These are phyloP conservation scores for Coniella vitis DNA, from an alignment of 2,329 filamentous ascomycete genomes.

Conservation along the genomic window DNA sequence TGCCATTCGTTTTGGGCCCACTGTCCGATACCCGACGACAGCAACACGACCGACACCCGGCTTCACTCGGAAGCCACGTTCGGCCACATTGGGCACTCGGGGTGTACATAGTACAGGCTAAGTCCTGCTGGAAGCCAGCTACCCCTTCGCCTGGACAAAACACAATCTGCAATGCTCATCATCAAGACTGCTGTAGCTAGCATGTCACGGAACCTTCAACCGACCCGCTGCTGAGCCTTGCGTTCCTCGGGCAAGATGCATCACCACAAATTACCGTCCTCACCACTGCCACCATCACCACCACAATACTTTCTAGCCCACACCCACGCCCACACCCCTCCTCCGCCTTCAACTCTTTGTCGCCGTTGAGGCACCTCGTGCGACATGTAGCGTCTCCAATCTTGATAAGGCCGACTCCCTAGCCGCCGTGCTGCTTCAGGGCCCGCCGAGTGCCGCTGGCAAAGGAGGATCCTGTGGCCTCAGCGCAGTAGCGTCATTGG, in stretches of 20 bases:
- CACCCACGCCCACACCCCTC: too few relatives aligned
- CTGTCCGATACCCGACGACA: not conserved
- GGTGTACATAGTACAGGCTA: too few relatives aligned
- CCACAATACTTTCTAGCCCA: too few relatives aligned
- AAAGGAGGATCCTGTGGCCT: not conserved
- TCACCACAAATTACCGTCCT: too few relatives aligned
- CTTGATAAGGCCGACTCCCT: not conserved
- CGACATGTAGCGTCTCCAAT: too few relatives aligned
- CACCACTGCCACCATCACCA: too few relatives aligned
- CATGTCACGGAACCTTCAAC: not conserved
- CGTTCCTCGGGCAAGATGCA: not conserved
- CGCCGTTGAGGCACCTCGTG: not conserved
- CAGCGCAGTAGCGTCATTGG: not conserved
- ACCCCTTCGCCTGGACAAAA: too few relatives aligned
- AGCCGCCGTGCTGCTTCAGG: not conserved
- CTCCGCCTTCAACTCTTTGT: too few relatives aligned
- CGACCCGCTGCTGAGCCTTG: not conserved
- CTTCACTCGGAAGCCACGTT: not conserved
- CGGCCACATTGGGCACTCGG: too few relatives aligned
- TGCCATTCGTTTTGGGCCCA: not conserved
- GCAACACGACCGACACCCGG: not conserved
- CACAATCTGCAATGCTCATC: too few relatives aligned
- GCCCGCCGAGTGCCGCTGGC: constrained; percentile 3
- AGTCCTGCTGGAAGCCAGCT: too few relatives aligned
- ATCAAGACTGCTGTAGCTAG: too few relatives aligned